These are phyloP conservation scores for Dionaea muscipula DNA, from an alignment of 179 eudicot species.

Conservation along the genomic window DNA sequence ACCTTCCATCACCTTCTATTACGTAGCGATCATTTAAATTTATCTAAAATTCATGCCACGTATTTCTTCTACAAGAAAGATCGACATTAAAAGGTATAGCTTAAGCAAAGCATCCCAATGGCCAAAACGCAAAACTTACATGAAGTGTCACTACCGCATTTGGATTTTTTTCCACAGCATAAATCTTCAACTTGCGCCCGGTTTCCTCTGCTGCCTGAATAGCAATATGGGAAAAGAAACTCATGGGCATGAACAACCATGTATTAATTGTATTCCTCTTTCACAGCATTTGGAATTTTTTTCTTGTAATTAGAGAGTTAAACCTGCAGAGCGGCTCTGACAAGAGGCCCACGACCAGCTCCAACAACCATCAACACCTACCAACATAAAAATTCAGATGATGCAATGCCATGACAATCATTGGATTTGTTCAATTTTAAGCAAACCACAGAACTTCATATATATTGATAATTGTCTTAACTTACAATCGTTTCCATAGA, in stretches of 20 bases:
- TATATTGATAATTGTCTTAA: constrained; percentile 1
- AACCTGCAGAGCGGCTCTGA: constrained; percentile 88
- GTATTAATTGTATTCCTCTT: not conserved
- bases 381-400: constrained; percentile 9
- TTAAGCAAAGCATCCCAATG: not conserved
- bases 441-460: no score
- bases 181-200: constrained; percentile 72
- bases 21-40: no score
- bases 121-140: constrained; percentile 34
- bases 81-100: no score
- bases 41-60: no score
- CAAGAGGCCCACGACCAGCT: constrained; percentile 98
- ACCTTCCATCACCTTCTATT: no score
- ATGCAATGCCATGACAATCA: no score
- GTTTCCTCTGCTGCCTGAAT: constrained; percentile 91
- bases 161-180: constrained; percentile 98
- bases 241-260: no score
- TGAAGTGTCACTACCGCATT: constrained; percentile 93
- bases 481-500: constrained; percentile 60
- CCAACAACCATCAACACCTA: constrained; percentile 97
- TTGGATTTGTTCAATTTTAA: no score
- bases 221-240: constrained; percentile 2
- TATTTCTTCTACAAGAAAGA: no score
- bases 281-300: not conserved
- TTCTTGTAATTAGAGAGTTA: not conserved